A percentile compares a stretch with the other conserved stretches of the same genome.
These are phyloP conservation scores for Cinchona pubescens DNA, from an alignment of 257 asterid genomes.

Conservation along the genomic window DNA sequence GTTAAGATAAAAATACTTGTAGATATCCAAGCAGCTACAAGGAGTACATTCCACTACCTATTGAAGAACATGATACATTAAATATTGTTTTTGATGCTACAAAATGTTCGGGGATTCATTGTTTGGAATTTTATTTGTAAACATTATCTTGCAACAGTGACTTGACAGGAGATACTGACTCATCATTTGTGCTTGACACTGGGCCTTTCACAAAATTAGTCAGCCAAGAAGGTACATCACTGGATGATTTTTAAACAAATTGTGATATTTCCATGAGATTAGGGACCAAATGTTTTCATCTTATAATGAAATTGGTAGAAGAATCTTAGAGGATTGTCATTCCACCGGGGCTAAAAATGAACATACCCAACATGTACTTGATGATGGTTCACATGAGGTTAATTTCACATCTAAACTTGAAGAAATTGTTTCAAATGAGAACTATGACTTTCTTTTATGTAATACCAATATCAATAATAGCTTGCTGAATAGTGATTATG, in stretches of 20 bases:
- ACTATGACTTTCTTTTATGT: neutral
- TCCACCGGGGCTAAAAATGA: neutral
- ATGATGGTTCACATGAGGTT: neutral
- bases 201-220: neutral
- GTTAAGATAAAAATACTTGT: neutral
- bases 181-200: neutral
- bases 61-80: constrained; percentile 1
- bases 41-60: neutral
- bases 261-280: neutral
- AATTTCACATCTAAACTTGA: neutral
- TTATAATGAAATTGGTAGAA: too few species aligned
- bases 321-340: neutral
- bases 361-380: neutral
- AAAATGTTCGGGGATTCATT: neutral
- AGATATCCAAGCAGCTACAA: neutral
- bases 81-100: neutral
- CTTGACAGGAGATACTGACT: neutral
- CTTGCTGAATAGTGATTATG: neutral
- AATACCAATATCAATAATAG: neutral
- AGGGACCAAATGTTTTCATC: too few species aligned
- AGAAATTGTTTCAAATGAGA: neutral
- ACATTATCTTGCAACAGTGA: neutral
- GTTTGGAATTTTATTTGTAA: constrained; percentile 6
- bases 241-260: neutral
- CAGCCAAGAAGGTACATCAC: too few species aligned